Percentiles rank a stretch among this genome's conserved stretches.
Evolutionary conservation across 192 early-diverging fungal species (phyloP).

Genomic region (Funneliformis mosseae): DNA sequence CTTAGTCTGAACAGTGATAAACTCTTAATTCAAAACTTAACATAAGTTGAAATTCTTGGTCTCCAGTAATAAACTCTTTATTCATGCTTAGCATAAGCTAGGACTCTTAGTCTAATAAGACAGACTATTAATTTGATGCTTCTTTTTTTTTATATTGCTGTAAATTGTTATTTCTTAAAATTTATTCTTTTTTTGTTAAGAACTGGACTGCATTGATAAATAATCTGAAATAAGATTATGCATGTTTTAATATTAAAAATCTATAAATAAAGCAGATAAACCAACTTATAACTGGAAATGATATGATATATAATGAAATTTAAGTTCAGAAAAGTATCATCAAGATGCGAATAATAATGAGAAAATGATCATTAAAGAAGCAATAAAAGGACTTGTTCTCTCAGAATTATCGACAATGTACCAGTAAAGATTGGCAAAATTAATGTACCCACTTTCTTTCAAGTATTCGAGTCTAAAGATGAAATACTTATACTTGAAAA

Average conservation of each 20-base stretch:
- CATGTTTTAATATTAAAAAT: background rate
- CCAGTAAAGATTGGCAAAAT: no score
- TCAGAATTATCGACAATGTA: no score
- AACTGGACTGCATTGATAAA: constrained; percentile 11
- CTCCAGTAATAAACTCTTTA: background rate
- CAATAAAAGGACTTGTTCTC: no score
- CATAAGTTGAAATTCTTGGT: background rate
- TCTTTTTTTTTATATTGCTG: no score
- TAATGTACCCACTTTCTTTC: no score
- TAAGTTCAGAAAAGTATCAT: background rate
- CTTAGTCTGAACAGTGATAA: background rate
- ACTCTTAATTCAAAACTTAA: background rate
- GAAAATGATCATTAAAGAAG: no score
- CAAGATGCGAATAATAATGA: background rate
- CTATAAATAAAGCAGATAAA: constrained; percentile 20
- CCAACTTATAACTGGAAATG: constrained; percentile 14
- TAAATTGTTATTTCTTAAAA: background rate
- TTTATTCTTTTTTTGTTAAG: background rate
- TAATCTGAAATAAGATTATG: constrained; percentile 5
- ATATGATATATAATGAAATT: background rate
- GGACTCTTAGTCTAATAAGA: constrained; percentile 21
- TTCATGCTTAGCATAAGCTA: constrained; percentile 20
- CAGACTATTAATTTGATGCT: background rate
- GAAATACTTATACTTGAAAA: no score
- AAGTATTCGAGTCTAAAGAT: no score